Conservation (phyloP, 1,284 basidiomycete species). For the Chiua sp. region DNA sequence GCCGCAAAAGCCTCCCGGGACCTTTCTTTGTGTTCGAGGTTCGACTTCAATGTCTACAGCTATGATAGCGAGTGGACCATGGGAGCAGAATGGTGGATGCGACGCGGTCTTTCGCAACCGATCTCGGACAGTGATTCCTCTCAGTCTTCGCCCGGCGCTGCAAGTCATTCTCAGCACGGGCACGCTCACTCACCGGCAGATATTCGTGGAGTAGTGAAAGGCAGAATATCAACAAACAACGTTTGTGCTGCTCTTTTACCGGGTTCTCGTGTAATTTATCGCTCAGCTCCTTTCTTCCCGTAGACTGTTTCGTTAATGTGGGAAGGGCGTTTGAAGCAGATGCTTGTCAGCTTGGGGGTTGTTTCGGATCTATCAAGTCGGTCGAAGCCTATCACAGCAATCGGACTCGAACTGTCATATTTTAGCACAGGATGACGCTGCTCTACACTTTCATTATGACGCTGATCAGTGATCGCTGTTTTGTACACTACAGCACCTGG, state of each 20-base stretch:
- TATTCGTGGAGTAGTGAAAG: conserved; percentile 87
- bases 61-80: conserved; percentile 97
- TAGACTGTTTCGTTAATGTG: conserved; percentile 93
- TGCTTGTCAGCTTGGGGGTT: conserved; percentile 89
- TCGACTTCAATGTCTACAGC: conserved; percentile 97
- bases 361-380: conserved; percentile 87
- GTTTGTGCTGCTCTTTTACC: conserved; percentile 49
- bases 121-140: conserved; percentile 11
- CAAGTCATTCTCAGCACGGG: conserved; percentile 10
- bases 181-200: conserved; percentile 36
- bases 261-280: conserved; percentile 3
- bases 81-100: conserved; percentile 94
- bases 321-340: conserved; percentile 91
- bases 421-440: conserved; percentile 73
- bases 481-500: not conserved
- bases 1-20: conserved; percentile 87
- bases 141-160: not conserved
- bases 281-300: conserved; percentile 13
- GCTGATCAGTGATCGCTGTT: not conserved
- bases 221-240: conserved; percentile 86
- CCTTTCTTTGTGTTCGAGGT: conserved; percentile 89
- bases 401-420: conserved; percentile 92
- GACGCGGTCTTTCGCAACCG: conserved; percentile 44
- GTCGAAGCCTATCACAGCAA: conserved; percentile 82
- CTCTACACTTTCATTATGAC: not conserved